Base-by-base conservation (phyloP, 2,329 filamentous ascomycete genomes). In the Helotiales sp. region DNA sequence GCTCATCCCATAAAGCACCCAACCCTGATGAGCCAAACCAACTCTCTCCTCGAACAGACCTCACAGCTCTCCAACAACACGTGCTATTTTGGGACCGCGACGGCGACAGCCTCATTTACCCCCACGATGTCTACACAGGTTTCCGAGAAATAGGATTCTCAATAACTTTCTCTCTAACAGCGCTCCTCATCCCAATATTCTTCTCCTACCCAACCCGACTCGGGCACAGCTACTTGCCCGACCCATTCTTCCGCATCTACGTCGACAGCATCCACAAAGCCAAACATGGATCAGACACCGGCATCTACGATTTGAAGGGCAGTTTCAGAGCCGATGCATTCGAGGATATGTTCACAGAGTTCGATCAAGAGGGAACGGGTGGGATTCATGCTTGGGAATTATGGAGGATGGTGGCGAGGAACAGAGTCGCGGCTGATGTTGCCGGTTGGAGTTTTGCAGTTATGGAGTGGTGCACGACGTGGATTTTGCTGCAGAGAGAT, bases 401-500 rank as follows among this genome's bases (percentile, higher is more conserved):
- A 32, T 57, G 20, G 54, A 57, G 10, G 20, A 57, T 57, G 52
- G 52, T 37, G 8, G 52, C n/a, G 1, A 57, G 52, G n/a, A 24
- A 57, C 15, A 20, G 20, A 15, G 50, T 57, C 3, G 50, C 61
- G n/a, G 61, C 50, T 58, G 61, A 63, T 64, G 13, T 49, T 28
- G 50, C 61, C 2, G 61, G 50, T 8, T 58, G 50, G 61, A 64
- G 17, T 57, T 58, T 64, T 57, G 61, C 61, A 28, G 17, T 26
- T 22, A 64, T 64, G 61, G 61, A 64, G 50, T 64, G 61, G 50
- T n/a, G 26, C 8, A 64, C 83, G 0, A 82, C 83, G 0, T 86
- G 84, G 65, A 70, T 87, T 17, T 78, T 88, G 57, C 76, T 86
- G 82, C 85, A 85, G 0, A 80, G 82, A 34, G 84, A 88, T 69